Base-by-base conservation (phyloP, 108 stramenopile genomes). In the Discostella stelligeroides region DNA sequence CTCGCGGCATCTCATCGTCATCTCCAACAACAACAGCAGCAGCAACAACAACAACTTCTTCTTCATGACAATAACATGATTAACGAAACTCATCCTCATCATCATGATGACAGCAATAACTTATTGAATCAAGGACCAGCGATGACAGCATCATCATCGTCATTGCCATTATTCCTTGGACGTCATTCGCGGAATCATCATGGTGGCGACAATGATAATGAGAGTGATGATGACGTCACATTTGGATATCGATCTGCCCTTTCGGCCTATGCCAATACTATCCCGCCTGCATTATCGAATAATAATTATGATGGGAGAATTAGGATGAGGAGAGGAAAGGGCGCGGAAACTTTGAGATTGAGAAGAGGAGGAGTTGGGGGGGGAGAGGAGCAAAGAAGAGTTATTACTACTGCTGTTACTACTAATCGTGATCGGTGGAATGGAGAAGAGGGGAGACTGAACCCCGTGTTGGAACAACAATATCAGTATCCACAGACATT, bases 161-260 rank as follows among this genome's bases (percentile, higher is more conserved):
- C n/a, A n/a, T n/a, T n/a, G n/a, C n/a, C n/a, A n/a, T n/a, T n/a
- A n/a, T n/a, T n/a, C n/a, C n/a, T n/a, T n/a, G n/a, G n/a, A n/a
- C n/a, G n/a, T n/a, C n/a, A n/a, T n/a, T n/a, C n/a, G n/a, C n/a
- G n/a, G n/a, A n/a, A n/a, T 40, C 14, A 40, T 4, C 23, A 54
- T 54, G 27, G 37, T 18, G 2, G n/a, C 17, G 11, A 54, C 18
- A 55, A 24, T 25, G 7, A 15, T n/a, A 30, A 59, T 29, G 17
- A 27, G 34, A 20, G 41, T 27, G 12, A 30, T 30, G 25, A 29
- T 1, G 29, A 43, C 21, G 20, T 55, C 47, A 34, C 62, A 17
- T 59, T 55, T 1, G 66, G 74, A 55, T 80, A 80, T 62, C 79
- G 74, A 42, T 75, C 56, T 38, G 73, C 79, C 15, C 79, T 74